Evolutionary conservation across 352 stramenopile genomes (phyloP).

Genomic region (Globisporangium splendens): DNA sequence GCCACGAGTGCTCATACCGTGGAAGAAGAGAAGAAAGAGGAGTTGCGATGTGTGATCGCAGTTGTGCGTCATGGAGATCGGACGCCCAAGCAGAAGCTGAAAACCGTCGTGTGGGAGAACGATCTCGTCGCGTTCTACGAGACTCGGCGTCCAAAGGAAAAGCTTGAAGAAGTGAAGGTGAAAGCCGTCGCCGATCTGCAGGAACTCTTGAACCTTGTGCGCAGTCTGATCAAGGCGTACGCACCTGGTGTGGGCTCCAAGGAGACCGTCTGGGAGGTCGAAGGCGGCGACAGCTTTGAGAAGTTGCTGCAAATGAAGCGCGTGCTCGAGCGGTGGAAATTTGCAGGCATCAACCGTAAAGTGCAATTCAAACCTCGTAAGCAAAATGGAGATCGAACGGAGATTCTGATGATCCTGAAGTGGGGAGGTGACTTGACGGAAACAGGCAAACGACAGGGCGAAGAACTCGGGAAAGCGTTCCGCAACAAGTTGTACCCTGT

Average conservation of each 20-base stretch:
- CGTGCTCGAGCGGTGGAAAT: constrained; percentile 96
- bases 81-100: constrained; percentile 99
- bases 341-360: constrained; percentile 98
- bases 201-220: constrained; percentile 75
- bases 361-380: constrained; percentile 84
- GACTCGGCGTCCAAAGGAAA: constrained; percentile 56
- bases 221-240: constrained; percentile 80
- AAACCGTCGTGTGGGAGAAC: constrained; percentile 88
- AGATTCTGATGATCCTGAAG: constrained; percentile 99
- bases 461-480: constrained; percentile 93
- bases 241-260: constrained; percentile 75
- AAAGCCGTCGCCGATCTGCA: constrained; percentile 80
- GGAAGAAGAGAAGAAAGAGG: constrained; percentile 88
- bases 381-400: constrained; percentile 59
- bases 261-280: constrained; percentile 79
- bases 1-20: constrained; percentile 34
- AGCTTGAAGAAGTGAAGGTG: constrained; percentile 84
- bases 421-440: constrained; percentile 99
- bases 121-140: constrained; percentile 85
- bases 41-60: constrained; percentile 98
- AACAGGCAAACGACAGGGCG: constrained; percentile 95
- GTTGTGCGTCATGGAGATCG: constrained; percentile 98
- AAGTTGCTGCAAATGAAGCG: constrained; percentile 95
- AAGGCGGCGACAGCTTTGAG: constrained; percentile 87
- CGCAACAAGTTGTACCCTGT: constrained; percentile 87